Evolutionary conservation across 495 filamentous ascomycete species (phyloP).

Genomic region (Penicillium roqueforti): DNA sequence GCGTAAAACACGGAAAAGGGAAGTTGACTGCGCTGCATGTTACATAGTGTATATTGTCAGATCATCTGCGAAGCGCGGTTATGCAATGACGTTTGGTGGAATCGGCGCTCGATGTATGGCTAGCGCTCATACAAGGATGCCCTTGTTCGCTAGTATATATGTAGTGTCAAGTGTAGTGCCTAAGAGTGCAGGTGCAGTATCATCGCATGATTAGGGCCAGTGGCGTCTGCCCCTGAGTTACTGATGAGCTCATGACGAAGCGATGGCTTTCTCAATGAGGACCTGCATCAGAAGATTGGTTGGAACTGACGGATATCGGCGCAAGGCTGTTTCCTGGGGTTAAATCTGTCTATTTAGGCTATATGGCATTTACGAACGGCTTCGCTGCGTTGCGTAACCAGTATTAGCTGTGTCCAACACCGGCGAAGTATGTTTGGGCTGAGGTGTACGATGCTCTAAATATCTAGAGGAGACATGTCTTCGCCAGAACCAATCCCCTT

Average conservation of each 20-base stretch:
- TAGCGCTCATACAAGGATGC: not conserved
- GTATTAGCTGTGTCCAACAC: not conserved
- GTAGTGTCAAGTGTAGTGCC: not conserved
- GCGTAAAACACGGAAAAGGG: not conserved
- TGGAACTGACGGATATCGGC: not conserved
- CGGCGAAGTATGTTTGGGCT: not conserved
- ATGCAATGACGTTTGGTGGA: slow-evolving; percentile 19
- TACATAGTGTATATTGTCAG: too few species aligned
- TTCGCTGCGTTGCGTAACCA: not conserved
- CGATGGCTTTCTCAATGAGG: not conserved
- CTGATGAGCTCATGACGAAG: not conserved
- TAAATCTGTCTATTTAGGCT: not conserved
- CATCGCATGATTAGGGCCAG: not conserved
- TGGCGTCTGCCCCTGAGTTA: not conserved
- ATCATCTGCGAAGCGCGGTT: slow-evolving; percentile 27
- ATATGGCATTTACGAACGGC: not conserved
- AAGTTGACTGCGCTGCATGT: too few species aligned
- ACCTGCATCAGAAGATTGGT: not conserved
- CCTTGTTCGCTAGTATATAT: not conserved
- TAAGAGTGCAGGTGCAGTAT: not conserved
- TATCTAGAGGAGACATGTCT: not conserved
- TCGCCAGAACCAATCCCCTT: not conserved
- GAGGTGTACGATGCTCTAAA: not conserved
- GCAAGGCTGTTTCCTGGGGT: not conserved
- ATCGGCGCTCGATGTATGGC: not conserved